A percentile compares a stretch with the other conserved stretches of the same genome.
Evolutionary conservation across 441 rosid genomes (phyloP).

Genomic region (Arabidopsis lyrata): DNA sequence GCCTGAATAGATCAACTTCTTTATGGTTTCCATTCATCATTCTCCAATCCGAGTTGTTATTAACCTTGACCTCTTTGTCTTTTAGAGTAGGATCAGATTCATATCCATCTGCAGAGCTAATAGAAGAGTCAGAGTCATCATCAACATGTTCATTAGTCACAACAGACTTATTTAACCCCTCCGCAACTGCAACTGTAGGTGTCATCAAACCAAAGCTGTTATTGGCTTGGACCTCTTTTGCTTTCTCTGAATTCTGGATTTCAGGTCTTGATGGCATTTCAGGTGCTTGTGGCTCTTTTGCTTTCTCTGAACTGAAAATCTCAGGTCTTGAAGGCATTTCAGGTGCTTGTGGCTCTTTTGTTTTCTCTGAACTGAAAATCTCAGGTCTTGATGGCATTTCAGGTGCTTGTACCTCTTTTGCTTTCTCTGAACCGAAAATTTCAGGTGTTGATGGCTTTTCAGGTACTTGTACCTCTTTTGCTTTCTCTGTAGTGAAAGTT

Average conservation of each 20-base stretch:
- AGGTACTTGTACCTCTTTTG: background rate
- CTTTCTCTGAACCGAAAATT: background rate
- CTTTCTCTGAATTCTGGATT: constrained; percentile 16
- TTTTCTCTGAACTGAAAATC: background rate
- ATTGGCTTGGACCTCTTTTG: constrained; percentile 21
- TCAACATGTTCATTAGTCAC: constrained; percentile 28
- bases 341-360: constrained; percentile 17
- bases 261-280: background rate
- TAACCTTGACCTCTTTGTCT: constrained; percentile 33
- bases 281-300: no score
- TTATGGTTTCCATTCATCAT: constrained; percentile 27
- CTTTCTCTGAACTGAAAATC: background rate
- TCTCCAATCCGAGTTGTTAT: constrained; percentile 27
- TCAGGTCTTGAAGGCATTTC: constrained; percentile 20
- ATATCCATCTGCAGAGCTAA: constrained; percentile 37
- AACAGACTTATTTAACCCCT: background rate
- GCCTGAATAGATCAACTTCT: constrained; percentile 41
- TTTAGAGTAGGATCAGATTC: constrained; percentile 40
- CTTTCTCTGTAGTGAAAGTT: background rate
- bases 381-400: constrained; percentile 24
- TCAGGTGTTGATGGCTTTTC: constrained; percentile 5
- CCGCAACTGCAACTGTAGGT: constrained; percentile 25
- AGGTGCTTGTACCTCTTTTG: constrained; percentile 17
- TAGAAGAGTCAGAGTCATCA: constrained; percentile 25
- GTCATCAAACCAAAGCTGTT: constrained; percentile 5